Conservation (phyloP, 257 asterid genomes). For the Henckelia pumila region DNA sequence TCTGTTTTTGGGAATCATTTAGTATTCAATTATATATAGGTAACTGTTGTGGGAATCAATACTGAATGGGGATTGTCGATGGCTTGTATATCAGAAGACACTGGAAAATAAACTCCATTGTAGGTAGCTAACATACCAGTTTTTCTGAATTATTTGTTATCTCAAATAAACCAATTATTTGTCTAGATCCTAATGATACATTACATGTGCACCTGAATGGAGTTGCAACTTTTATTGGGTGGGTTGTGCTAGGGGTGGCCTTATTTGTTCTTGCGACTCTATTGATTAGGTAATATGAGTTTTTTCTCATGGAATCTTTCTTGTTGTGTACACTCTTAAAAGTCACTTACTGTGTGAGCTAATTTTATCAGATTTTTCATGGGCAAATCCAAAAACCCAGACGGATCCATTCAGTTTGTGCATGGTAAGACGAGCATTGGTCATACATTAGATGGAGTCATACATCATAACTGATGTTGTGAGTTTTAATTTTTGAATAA, state of each 20-base stretch:
- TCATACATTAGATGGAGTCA: conserved; percentile 56
- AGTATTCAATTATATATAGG: conserved; percentile 38
- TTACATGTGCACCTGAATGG: conserved; percentile 92
- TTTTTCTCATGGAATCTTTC: conserved; percentile 13
- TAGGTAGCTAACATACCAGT: conserved; percentile 50
- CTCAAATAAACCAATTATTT: not conserved
- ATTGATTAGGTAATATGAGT: conserved; percentile 55
- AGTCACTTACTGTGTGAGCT: not conserved
- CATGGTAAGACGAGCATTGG: conserved; percentile 60
- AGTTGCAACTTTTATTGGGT: conserved; percentile 91
- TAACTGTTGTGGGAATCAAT: conserved; percentile 88
- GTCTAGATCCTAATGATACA: conserved; percentile 22
- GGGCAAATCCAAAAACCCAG: conserved; percentile 63
- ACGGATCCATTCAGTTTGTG: conserved; percentile 77
- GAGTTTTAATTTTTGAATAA: conserved; percentile 39
- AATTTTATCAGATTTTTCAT: conserved; percentile 63
- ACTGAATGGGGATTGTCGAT: conserved; percentile 98
- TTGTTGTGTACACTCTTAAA: conserved; percentile 21
- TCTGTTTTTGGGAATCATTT: conserved; percentile 8
- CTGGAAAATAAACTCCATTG: conserved; percentile 95
- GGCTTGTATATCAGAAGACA: conserved; percentile 96
- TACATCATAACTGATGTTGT: conserved; percentile 82
- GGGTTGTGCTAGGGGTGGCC: conserved; percentile 89
- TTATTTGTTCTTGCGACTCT: conserved; percentile 67
- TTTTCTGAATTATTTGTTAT: conserved; percentile 14